Base-by-base conservation (phyloP, 306 rosid genomes). In the Herpetospermum pedunculosum region DNA sequence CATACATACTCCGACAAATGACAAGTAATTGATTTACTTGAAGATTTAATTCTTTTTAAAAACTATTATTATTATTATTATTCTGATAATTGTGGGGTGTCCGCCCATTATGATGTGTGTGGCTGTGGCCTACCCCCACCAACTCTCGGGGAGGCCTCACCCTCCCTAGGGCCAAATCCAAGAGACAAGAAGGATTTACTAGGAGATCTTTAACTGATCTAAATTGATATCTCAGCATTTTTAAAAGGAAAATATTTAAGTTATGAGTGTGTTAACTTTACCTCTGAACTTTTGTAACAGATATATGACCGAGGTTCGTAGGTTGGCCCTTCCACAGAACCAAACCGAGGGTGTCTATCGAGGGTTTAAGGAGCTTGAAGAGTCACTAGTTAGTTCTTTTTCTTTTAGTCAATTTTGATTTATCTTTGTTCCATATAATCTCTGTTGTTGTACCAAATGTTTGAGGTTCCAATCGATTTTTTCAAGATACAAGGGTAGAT, bases 361-460 rank as follows among this genome's bases (percentile, higher is more conserved):
- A 34, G 97, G 97, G 29, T 94, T 94, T 70, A 87, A 81, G 73
- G 99, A 91, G 81, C 96, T 94, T 13, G 99, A 94, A 83, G 96
- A 89, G 74, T 91, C 99, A 4, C 86, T 94, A 64, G 87, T 86
- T 30, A 86, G 87, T 79, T 92, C 93, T 73, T 76, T 77, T 80
- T 84, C 97, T 59, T 85, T 81, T 75, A 88, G 86, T 77, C 95
- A 89, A 75, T 84, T 72, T 83, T 94, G 94, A 94, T 77, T 15
- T 29, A 60, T 80, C 76, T 54, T 40, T 41, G 52, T 67, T 67
- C 52, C 68, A 60, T 69, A 43, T 68, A 47, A 44, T 69, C 13
- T 69, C 15, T 44, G 54, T 41, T 65, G 72, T 65, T 69, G 73
- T 69, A 69, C 50, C 54, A 69, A 69, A 69, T 69, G 15, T 43